These are phyloP conservation scores for Penicillium sp. DNA, from an alignment of 2,329 filamentous ascomycete genomes.

Conservation along the genomic window DNA sequence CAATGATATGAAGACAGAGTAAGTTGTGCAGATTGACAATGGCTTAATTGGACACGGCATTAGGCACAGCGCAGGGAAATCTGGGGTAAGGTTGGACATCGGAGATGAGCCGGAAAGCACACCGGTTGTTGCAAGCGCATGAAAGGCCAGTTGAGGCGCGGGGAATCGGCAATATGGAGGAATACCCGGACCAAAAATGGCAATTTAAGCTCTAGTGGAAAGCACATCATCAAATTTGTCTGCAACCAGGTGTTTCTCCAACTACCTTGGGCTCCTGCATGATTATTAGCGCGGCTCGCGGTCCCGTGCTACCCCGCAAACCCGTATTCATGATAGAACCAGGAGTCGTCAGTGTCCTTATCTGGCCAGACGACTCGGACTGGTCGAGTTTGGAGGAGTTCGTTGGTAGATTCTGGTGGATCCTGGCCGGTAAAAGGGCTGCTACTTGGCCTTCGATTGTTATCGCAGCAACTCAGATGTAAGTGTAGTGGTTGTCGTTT, in stretches of 20 bases:
- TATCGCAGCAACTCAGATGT: background rate
- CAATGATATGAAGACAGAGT: background rate
- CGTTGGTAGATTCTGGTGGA: background rate
- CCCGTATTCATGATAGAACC: background rate
- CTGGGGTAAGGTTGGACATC: background rate
- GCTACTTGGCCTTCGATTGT: background rate
- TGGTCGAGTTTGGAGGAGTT: no score
- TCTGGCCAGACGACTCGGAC: background rate
- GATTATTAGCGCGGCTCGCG: background rate
- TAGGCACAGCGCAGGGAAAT: background rate
- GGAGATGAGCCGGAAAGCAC: background rate
- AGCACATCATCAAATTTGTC: background rate
- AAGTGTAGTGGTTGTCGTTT: background rate
- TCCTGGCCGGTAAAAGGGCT: background rate
- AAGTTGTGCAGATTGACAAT: constrained; percentile 3
- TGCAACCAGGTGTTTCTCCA: background rate
- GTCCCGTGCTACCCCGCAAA: background rate
- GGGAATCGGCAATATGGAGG: constrained; percentile 5
- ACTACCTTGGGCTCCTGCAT: background rate
- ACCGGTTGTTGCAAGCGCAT: background rate
- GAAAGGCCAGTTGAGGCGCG: background rate
- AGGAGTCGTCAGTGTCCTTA: background rate
- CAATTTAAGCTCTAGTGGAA: constrained; percentile 1
- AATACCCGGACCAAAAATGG: constrained; percentile 8
- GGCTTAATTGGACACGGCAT: constrained; percentile 4